phyloP scores from a whole-genome alignment of 2,329 filamentous ascomycete genomes.

The Cladosporium oxysporum region DNA sequence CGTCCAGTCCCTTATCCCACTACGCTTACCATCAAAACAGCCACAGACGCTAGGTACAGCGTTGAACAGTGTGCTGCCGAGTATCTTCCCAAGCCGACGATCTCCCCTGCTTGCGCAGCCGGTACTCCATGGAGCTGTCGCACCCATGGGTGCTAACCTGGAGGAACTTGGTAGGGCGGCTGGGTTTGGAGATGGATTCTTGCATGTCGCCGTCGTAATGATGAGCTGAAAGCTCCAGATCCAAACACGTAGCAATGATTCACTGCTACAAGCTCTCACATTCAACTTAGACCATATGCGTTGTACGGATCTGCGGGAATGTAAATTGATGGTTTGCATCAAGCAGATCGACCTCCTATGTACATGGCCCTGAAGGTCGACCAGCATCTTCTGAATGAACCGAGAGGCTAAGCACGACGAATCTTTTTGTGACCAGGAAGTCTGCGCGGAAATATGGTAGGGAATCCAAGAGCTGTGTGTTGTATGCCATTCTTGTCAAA shows the following conservation, averaged over 20 bases:
- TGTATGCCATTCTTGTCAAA: neutral
- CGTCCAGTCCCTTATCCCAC: conserved; percentile 73
- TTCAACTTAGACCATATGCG: neutral
- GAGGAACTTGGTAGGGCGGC: conserved; percentile 81
- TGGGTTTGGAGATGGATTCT: conserved; percentile 89
- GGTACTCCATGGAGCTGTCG: conserved; percentile 78
- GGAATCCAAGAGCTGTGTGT: neutral
- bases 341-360: neutral
- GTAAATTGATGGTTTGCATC: neutral
- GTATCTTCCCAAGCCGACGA: conserved; percentile 81
- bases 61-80: conserved; percentile 72
- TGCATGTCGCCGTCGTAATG: conserved; percentile 79
- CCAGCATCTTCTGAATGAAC: neutral
- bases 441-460: neutral
- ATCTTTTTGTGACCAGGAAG: neutral
- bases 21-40: conserved; percentile 48
- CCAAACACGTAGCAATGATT: neutral
- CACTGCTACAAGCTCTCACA: neutral
- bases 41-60: conserved; percentile 74
- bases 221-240: conserved; percentile 48
- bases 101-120: conserved; percentile 82
- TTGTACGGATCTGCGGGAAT: neutral
- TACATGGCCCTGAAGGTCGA: neutral
- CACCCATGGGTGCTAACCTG: conserved; percentile 77
- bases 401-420: neutral